Base-by-base conservation (phyloP, 768 basidiomycete genomes). In the Psilocybe azurescens region DNA sequence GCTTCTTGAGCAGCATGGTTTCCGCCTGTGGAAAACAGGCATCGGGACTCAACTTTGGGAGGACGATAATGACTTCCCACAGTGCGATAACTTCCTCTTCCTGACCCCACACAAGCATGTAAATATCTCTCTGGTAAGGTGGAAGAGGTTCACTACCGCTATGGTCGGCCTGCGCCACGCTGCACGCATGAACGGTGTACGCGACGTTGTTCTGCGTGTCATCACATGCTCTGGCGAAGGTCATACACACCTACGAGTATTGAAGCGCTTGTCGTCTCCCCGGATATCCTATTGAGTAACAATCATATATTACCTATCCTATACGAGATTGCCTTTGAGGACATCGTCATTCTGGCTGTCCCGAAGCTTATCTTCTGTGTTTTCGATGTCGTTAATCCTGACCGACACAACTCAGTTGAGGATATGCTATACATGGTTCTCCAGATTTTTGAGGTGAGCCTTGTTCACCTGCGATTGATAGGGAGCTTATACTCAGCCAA, bases 361-460 rank as follows among this genome's bases (percentile, higher is more conserved):
- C 58, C 58, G 9, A 59, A 29, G 51, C 20, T 53, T 33, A 16
- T 55, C 18, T 38, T 18, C 28, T 11, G 38, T 30, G 5, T 51
- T 24, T 13, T 14, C 9, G 13, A 11, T 7, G 29, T 28, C 50
- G 33, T 36, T 36, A 11, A 6, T 36, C 28, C 24, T 11, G 7
- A 14, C 11, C 6, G 7, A 8, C 7, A 30, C 10, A 51, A 51
- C 29, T 60, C 63, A 8, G 55, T 64, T 2, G 63, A 60, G 18
- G 63, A 64, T 24, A 24, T 58, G 2, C 14, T 64, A 24, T 52
- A 64, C 41, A 53, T 64, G 59, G 36, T 60, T 1, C 49, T 64
- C 13, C 53, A 64, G 44, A 58, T 58, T 10, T 28, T 64, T 8
- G 63, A 64, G 63, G 63, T 60, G 33, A 5, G 57, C 52, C 1